Evolutionary conservation across 2,329 filamentous ascomycete genomes (phyloP).

Genomic region (Penicillium sp.): DNA sequence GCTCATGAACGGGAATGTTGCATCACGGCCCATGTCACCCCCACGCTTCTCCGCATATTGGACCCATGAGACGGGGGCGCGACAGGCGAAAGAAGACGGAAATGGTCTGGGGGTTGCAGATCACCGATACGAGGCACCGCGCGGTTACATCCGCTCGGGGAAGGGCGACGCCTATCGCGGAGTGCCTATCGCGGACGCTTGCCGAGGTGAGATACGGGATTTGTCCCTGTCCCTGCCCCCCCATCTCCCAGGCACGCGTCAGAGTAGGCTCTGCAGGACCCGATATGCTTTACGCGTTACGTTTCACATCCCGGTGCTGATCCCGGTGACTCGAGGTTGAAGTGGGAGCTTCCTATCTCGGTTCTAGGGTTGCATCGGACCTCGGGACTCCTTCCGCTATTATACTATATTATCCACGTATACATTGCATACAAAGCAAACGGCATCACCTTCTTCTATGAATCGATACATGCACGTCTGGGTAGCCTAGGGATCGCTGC

Average conservation of each 20-base stretch:
- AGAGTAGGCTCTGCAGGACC: neutral
- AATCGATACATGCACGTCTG: neutral
- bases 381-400: neutral
- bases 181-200: neutral
- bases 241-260: neutral
- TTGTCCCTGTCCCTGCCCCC: too few species aligned
- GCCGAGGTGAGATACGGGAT: neutral
- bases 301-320: neutral
- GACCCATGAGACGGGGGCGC: neutral
- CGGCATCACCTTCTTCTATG: neutral
- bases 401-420: too few species aligned
- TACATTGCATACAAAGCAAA: neutral
- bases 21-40: constrained; percentile 19
- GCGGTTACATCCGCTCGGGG: constrained; percentile 19
- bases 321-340: neutral
- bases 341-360: neutral
- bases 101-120: constrained; percentile 9
- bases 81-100: neutral
- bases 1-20: constrained; percentile 20
- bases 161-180: neutral
- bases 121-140: constrained; percentile 3
- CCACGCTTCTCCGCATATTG: constrained; percentile 25
- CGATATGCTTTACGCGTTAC: neutral
- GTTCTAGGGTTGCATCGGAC: neutral
- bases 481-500: too few species aligned